Conservation (phyloP, 1,284 basidiomycete genomes). For the Microbotryum intermedium region DNA sequence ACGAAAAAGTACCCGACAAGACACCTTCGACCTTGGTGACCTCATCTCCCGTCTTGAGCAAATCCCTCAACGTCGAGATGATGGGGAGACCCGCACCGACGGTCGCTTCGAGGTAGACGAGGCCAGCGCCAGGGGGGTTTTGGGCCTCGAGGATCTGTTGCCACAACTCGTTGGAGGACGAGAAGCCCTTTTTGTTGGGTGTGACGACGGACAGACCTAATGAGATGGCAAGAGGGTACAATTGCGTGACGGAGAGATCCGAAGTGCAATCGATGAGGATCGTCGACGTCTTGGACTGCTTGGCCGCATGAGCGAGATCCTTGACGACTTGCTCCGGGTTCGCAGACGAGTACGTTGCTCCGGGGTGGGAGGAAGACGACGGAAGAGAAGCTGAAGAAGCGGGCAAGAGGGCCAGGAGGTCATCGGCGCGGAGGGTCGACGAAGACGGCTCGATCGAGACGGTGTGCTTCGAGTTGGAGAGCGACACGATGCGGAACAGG, state of each 20-base stretch:
- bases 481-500: constrained; percentile 59
- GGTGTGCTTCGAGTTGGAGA: constrained; percentile 58
- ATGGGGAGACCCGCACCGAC: constrained; percentile 94
- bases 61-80: constrained; percentile 80
- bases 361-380: constrained; percentile 19
- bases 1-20: constrained; percentile 90
- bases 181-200: constrained; percentile 97
- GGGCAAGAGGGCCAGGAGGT: constrained; percentile 29
- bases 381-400: constrained; percentile 22
- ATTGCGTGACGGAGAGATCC: constrained; percentile 66
- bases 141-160: constrained; percentile 55
- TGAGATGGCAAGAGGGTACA: constrained; percentile 74
- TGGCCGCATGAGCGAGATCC: constrained; percentile 43
- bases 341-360: constrained; percentile 34
- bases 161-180: constrained; percentile 64
- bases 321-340: constrained; percentile 41
- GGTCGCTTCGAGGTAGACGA: constrained; percentile 82
- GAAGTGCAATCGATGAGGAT: constrained; percentile 91
- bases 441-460: constrained; percentile 22
- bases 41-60: constrained; percentile 85
- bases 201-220: constrained; percentile 83
- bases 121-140: constrained; percentile 50
- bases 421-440: constrained; percentile 18
- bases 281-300: constrained; percentile 45
- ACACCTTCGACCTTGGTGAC: constrained; percentile 56